These are phyloP conservation scores for Blastomyces emzantsi DNA, from an alignment of 2,329 filamentous ascomycete species.

Conservation along the genomic window DNA sequence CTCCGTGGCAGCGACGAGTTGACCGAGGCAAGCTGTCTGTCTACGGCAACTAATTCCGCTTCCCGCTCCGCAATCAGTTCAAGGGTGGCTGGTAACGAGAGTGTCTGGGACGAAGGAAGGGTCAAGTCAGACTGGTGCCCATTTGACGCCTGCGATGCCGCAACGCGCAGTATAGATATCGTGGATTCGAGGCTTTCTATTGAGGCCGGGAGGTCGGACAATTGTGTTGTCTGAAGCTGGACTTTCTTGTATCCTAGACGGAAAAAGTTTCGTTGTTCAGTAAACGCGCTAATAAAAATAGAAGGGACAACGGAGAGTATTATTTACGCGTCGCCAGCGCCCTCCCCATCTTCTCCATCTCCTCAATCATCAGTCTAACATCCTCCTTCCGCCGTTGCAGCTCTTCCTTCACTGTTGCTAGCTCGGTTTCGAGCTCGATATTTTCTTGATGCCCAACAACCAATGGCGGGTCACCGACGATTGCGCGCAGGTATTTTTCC, in stretches of 20 bases:
- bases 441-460: conserved; percentile 80
- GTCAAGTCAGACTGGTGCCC: conserved; percentile 45
- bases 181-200: conserved; percentile 45
- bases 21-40: conserved; percentile 34
- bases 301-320: neutral
- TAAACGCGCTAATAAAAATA: neutral
- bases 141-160: conserved; percentile 54
- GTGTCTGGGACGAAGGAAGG: conserved; percentile 27
- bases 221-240: conserved; percentile 43
- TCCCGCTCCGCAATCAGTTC: conserved; percentile 33
- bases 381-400: conserved; percentile 74
- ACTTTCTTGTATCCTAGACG: conserved; percentile 45
- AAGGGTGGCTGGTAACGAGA: conserved; percentile 35
- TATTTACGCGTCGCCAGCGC: conserved; percentile 51
- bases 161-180: conserved; percentile 43
- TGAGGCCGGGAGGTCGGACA: conserved; percentile 44
- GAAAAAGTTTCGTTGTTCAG: neutral
- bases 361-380: conserved; percentile 61
- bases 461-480: conserved; percentile 80
- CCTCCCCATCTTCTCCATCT: conserved; percentile 61
- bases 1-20: conserved; percentile 38
- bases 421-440: conserved; percentile 61
- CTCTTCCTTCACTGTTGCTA: conserved; percentile 60
- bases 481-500: conserved; percentile 90
- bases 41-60: conserved; percentile 33